Evolutionary conservation across 2,329 filamentous ascomycete species (phyloP).

Genomic region (Gnomoniopsis sp.): DNA sequence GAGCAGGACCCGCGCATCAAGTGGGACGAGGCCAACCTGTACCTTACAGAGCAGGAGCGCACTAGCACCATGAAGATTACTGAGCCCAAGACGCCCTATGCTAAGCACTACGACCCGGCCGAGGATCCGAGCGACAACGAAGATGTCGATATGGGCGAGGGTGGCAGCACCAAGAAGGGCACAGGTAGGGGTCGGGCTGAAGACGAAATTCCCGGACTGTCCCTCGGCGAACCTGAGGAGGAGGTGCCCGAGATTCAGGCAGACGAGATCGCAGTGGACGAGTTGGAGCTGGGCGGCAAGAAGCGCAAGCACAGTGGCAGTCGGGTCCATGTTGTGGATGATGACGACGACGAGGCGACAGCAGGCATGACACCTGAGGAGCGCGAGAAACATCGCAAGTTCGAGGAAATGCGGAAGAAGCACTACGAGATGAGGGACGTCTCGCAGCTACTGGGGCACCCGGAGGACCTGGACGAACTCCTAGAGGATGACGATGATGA

Average conservation of each 20-base stretch:
- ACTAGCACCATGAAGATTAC: conserved; percentile 98
- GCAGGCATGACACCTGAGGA: conserved; percentile 66
- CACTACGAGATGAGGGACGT: conserved; percentile 99
- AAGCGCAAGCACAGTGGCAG: conserved; percentile 43
- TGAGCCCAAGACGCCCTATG: conserved; percentile 97
- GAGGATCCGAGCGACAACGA: conserved; percentile 86
- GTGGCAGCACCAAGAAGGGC: conserved; percentile 48
- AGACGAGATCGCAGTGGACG: conserved; percentile 24
- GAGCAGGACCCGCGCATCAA: conserved; percentile 72
- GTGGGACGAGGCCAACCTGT: conserved; percentile 98
- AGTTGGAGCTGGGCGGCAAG: conserved; percentile 3
- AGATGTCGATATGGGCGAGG: conserved; percentile 51
- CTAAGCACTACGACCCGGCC: conserved; percentile 82
- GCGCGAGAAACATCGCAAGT: conserved; percentile 84
- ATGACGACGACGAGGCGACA: conserved; percentile 54
- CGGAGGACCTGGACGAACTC: conserved; percentile 61
- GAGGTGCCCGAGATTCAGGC: conserved; percentile 46
- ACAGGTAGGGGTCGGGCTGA: conserved; percentile 27
- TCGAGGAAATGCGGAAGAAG: conserved; percentile 88
- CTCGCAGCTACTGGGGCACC: conserved; percentile 78
- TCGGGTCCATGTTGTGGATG: conserved; percentile 73
- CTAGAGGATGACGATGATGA: conserved; percentile 55
- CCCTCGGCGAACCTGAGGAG: conserved; percentile 89
- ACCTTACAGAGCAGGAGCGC: conserved; percentile 94
- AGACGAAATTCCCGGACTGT: conserved; percentile 87